Percentiles rank a stretch among this genome's conserved stretches.
Conservation (phyloP, 345 rosid genomes). For the Limnanthes douglasii region DNA sequence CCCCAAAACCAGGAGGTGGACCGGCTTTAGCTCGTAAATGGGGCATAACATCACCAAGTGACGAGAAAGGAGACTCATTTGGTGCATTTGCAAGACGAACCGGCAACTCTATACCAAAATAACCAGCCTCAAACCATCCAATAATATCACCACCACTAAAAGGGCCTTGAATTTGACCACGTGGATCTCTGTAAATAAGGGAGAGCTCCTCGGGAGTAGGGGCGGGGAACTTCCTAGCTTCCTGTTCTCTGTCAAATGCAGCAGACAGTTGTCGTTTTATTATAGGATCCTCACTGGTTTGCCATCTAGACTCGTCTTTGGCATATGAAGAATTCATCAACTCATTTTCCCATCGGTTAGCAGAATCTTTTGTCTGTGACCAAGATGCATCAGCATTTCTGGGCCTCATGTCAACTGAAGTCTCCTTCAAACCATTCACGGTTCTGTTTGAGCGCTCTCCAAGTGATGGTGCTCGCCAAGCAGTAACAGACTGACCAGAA, state of each 20-base stretch:
- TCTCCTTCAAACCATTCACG: constrained; percentile 33
- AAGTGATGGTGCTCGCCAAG: constrained; percentile 35
- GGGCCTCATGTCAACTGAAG: constrained; percentile 24
- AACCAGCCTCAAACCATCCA: constrained; percentile 98
- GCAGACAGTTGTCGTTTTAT: constrained; percentile 46
- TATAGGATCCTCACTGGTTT: constrained; percentile 33
- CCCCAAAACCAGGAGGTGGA: constrained; percentile 93
- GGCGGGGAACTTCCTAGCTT: constrained; percentile 40
- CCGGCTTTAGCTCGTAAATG: constrained; percentile 90
- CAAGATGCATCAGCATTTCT: constrained; percentile 33
- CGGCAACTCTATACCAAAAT: constrained; percentile 83
- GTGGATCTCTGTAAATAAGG: constrained; percentile 86
- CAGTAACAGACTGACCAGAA: constrained; percentile 22
- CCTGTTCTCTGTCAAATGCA: constrained; percentile 57
- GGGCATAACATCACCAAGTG: constrained; percentile 96
- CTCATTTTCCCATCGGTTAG: constrained; percentile 30
- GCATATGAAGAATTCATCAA: constrained; percentile 21
- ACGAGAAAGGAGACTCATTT: constrained; percentile 49
- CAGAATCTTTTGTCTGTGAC: constrained; percentile 32
- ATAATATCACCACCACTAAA: constrained; percentile 78
- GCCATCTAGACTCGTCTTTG: constrained; percentile 45
- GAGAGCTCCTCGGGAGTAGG: constrained; percentile 59
- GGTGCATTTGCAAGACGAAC: constrained; percentile 62
- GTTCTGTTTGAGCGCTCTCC: constrained; percentile 30
- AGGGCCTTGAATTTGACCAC: constrained; percentile 89